Base-by-base conservation (phyloP, 2,329 filamentous ascomycete genomes). In the Sphaerostilbella broomeana region DNA sequence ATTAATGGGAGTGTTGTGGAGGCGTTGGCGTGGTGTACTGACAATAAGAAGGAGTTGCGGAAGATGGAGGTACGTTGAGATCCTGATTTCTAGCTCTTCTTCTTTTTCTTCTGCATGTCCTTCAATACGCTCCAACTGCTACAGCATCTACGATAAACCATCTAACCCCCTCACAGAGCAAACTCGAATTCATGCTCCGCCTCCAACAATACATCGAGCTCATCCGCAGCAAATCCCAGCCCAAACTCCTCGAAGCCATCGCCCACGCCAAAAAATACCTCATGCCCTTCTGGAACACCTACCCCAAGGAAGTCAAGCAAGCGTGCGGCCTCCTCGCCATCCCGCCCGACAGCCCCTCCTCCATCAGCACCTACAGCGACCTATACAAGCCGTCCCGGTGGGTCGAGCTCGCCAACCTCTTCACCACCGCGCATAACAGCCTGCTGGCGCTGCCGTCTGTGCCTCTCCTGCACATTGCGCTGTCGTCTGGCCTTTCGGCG, bases 201-300 rank as follows among this genome's bases (percentile, higher is more conserved):
- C 73, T 94, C 53, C 92, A 98, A 61, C 89, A 97, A 59, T 97
- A 89, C 59, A 89, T 97, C 52, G 92, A 97, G 62, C 72, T 97
- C 45, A 79, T 94, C 43, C 74, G 90, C 44, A 77, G 72, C 26
- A 75, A 75, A 38, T 70, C 80, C 4, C 68, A 73, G 17, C 58
- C 65, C 6, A 87, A 83, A 55, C 69, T 84, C 30, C 63, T 79
- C 33, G 88, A 95, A 47, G 88, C 89, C 10, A 84, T 88, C 46
- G 61, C 72, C 17, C 86, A 97, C 64, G 88, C 88, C 18, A 83
- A 80, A 56, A 94, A 86, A 60, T 83, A 86, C 59, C 73, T 98
- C 19, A 70, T 79, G 12, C 76, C 81, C 3, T 86, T 84, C 53
- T 73, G 73, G 39, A 73, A 83, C 13, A 75, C 74, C 1, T 85